Evolutionary conservation across 169 alveolate species (phyloP).

Genomic region (Eimeria maxima): DNA sequence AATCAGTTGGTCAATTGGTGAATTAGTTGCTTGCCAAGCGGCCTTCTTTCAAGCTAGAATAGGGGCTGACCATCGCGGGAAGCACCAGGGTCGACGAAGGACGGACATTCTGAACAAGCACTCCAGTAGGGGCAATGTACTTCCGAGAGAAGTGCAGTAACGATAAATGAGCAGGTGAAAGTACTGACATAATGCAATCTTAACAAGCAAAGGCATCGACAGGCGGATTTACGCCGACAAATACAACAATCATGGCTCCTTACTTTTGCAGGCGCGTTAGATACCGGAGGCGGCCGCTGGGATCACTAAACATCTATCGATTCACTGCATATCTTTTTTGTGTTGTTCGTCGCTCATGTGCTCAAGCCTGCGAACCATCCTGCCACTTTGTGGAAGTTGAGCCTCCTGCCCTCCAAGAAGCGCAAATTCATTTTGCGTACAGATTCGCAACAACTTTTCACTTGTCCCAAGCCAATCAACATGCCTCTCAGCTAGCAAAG

Average conservation of each 20-base stretch:
- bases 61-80: not conserved
- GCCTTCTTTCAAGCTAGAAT: not conserved
- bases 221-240: not conserved
- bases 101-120: not conserved
- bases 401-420: no score
- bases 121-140: not conserved
- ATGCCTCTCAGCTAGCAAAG: no score
- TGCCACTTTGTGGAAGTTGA: no score
- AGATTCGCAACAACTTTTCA: no score
- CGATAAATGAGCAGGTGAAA: not conserved
- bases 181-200: not conserved
- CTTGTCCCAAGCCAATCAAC: no score
- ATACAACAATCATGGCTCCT: not conserved
- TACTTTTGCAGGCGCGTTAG: not conserved
- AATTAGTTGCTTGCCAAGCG: not conserved
- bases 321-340: no score
- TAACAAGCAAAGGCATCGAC: not conserved
- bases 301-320: no score
- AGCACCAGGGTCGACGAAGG: not conserved
- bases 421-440: no score
- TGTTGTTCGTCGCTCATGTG: no score
- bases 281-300: not conserved
- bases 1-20: no score
- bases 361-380: no score
- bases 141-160: not conserved